Evolutionary conservation across 805 yeast genomes (phyloP).

Genomic region (Metschnikowia cerradonensis): DNA sequence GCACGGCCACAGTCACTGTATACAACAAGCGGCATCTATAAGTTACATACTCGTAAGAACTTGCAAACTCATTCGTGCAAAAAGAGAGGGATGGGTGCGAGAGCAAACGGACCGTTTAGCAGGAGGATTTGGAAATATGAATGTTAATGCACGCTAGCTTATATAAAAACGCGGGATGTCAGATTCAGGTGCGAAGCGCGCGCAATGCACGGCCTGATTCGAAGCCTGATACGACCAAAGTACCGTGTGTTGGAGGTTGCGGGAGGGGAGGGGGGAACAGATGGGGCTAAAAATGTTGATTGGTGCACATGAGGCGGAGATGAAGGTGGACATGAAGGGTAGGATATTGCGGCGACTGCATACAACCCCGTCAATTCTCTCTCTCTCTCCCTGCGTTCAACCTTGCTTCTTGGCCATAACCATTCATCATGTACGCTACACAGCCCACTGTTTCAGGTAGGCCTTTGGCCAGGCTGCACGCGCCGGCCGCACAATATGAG

Average conservation of each 20-base stretch:
- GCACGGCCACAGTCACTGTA: too few species aligned
- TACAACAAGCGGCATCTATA: too few species aligned
- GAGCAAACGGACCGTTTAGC: not conserved
- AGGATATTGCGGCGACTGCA: too few species aligned
- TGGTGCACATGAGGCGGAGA: not conserved
- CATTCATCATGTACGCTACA: not conserved
- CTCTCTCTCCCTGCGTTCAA: too few species aligned
- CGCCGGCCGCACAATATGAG: not conserved
- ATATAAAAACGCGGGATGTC: constrained; percentile 3
- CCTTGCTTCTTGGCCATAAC: too few species aligned
- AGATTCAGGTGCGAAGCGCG: not conserved
- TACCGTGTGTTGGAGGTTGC: not conserved
- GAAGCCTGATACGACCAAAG: not conserved
- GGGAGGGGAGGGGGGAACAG: not conserved
- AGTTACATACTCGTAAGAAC: constrained; percentile 3
- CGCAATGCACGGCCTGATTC: constrained; percentile 1
- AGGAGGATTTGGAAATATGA: constrained; percentile 3
- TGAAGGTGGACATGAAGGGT: not conserved
- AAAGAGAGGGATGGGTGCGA: constrained; percentile 2
- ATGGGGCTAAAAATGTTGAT: not conserved
- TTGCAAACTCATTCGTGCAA: constrained; percentile 4
- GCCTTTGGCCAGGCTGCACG: constrained; percentile 1
- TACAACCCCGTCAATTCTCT: too few species aligned
- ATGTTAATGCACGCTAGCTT: constrained; percentile 3
- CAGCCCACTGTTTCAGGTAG: not conserved